Evolutionary conservation across 1,284 basidiomycete genomes (phyloP).

Genomic region (Trametes versicolor): DNA sequence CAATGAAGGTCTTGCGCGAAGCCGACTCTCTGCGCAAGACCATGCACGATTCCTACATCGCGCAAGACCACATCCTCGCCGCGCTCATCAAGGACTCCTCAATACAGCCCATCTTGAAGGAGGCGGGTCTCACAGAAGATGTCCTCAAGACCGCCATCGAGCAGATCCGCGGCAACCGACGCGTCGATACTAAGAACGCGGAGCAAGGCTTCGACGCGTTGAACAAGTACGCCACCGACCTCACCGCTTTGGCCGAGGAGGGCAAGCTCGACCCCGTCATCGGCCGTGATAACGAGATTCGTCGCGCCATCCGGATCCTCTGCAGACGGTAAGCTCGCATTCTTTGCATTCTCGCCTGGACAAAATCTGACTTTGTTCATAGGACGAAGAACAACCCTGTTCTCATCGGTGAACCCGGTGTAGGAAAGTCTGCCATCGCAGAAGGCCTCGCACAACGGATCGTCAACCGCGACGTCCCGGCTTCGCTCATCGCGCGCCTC

Average conservation of each 20-base stretch:
- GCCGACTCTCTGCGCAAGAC: constrained; percentile 86
- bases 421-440: constrained; percentile 93
- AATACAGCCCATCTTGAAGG: constrained; percentile 76
- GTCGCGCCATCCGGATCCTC: constrained; percentile 80
- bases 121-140: constrained; percentile 76
- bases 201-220: constrained; percentile 91
- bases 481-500: constrained; percentile 85
- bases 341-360: background rate
- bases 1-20: constrained; percentile 79
- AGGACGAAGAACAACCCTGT: constrained; percentile 95
- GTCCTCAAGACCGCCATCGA: constrained; percentile 84
- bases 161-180: constrained; percentile 82
- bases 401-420: constrained; percentile 93
- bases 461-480: constrained; percentile 94
- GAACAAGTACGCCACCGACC: constrained; percentile 85
- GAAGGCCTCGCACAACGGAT: constrained; percentile 98
- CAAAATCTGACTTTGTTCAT: constrained; percentile 32
- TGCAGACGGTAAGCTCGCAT: constrained; percentile 65
- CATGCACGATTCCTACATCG: constrained; percentile 94
- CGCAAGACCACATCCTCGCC: constrained; percentile 82
- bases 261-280: constrained; percentile 96
- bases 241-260: constrained; percentile 88
- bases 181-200: constrained; percentile 84
- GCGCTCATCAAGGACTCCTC: constrained; percentile 81
- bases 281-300: constrained; percentile 91